Percentiles rank a stretch among this genome's conserved stretches.
phyloP scores from a whole-genome alignment of 768 basidiomycete genomes.

The Mycena maculata region DNA sequence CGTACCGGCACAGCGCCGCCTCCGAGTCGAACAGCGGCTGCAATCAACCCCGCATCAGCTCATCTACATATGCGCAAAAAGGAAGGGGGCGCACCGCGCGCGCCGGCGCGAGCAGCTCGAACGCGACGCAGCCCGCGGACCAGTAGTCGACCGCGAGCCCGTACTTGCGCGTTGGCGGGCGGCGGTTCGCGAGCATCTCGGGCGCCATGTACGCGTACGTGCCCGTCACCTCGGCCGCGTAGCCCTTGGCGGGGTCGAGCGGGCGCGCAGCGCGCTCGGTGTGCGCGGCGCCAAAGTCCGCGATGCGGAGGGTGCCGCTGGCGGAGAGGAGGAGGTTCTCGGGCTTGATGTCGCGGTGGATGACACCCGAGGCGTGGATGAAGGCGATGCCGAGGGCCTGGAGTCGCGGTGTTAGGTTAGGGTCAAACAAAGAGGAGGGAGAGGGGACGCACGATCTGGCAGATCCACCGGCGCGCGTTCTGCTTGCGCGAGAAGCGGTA shows the following conservation, averaged over 20 bases:
- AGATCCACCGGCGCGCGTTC: slow-evolving; percentile 52
- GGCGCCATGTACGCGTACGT: slow-evolving; percentile 55
- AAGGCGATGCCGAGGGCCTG: slow-evolving; percentile 55
- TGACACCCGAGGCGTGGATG: slow-evolving; percentile 69
- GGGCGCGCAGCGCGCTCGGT: slow-evolving; percentile 22
- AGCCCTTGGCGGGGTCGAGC: slow-evolving; percentile 31
- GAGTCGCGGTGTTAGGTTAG: slow-evolving; percentile 4
- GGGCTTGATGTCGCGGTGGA: slow-evolving; percentile 78
- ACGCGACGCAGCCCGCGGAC: slow-evolving; percentile 55
- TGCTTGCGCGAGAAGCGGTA: slow-evolving; percentile 37
- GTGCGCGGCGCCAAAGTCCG: slow-evolving; percentile 55
- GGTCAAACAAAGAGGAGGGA: neutral
- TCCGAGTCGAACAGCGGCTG: slow-evolving; percentile 48
- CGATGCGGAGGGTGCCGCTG: slow-evolving; percentile 52
- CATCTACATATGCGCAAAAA: neutral
- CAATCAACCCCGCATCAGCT: neutral
- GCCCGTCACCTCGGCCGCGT: slow-evolving; percentile 44
- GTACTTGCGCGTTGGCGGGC: slow-evolving; percentile 36
- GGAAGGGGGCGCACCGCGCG: slow-evolving; percentile 36
- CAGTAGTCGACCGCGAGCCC: slow-evolving; percentile 54
- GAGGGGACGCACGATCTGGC: slow-evolving; percentile 49
- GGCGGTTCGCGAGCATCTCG: slow-evolving; percentile 49
- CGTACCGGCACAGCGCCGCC: slow-evolving; percentile 39
- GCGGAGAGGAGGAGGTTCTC: slow-evolving; percentile 73
- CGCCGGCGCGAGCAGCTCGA: slow-evolving; percentile 47